phyloP scores from a whole-genome alignment of 2,329 filamentous ascomycete genomes.

The Lasiodiplodia sp. region DNA sequence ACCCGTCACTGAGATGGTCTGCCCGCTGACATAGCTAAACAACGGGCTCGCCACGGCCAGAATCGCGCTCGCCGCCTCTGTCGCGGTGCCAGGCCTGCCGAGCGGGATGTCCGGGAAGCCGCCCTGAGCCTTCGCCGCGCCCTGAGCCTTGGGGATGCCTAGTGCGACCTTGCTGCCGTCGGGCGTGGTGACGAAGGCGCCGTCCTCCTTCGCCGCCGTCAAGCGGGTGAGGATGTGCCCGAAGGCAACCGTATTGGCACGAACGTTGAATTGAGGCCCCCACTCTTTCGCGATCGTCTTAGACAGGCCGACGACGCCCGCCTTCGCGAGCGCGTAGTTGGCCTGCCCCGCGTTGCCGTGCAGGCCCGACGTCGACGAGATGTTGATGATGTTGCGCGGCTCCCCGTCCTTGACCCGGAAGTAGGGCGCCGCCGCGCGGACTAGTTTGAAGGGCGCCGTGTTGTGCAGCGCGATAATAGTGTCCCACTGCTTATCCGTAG shows the following conservation, averaged over 20 bases:
- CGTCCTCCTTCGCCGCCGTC: slow-evolving; percentile 84
- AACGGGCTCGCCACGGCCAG: slow-evolving; percentile 81
- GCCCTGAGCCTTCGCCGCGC: slow-evolving; percentile 46
- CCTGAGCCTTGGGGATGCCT: slow-evolving; percentile 53
- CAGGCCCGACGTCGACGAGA: slow-evolving; percentile 80
- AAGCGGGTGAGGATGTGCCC: slow-evolving; percentile 81
- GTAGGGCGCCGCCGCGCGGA: slow-evolving; percentile 80
- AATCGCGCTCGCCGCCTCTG: slow-evolving; percentile 80
- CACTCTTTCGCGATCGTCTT: slow-evolving; percentile 93
- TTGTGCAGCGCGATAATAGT: slow-evolving; percentile 84
- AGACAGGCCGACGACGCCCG: slow-evolving; percentile 80
- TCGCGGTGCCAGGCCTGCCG: slow-evolving; percentile 76
- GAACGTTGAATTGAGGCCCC: slow-evolving; percentile 83
- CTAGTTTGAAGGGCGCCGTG: slow-evolving; percentile 84
- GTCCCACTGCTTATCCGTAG: slow-evolving; percentile 90
- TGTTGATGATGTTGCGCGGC: slow-evolving; percentile 80
- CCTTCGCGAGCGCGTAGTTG: slow-evolving; percentile 87
- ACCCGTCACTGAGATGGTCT: slow-evolving; percentile 87
- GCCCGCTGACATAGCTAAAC: slow-evolving; percentile 84
- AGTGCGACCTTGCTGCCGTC: slow-evolving; percentile 66
- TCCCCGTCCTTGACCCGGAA: slow-evolving; percentile 87
- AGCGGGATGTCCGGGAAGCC: slow-evolving; percentile 73
- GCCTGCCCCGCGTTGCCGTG: slow-evolving; percentile 91
- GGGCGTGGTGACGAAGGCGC: slow-evolving; percentile 78
- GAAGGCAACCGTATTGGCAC: slow-evolving; percentile 84